A percentile compares a stretch with the other conserved stretches of the same genome.
Conservation (phyloP, 305 asterid species). For the Fraxinus albicans region DNA sequence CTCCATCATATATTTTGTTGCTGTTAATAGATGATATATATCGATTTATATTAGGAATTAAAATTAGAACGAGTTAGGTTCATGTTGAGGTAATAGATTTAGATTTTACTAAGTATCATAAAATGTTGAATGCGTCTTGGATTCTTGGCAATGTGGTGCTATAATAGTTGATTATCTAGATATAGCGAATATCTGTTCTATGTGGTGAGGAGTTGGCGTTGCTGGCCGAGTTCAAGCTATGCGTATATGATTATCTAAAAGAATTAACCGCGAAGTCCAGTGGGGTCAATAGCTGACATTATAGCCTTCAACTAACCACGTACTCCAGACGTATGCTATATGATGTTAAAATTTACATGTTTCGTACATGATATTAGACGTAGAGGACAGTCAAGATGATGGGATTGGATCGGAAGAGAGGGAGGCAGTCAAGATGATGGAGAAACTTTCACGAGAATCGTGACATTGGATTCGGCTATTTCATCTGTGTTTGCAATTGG, state of each 20-base stretch:
- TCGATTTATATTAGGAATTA: too few species aligned
- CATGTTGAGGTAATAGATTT: slow-evolving; percentile 41
- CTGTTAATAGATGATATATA: too few species aligned
- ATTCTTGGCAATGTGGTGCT: slow-evolving; percentile 46
- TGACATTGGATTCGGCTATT: slow-evolving; percentile 38
- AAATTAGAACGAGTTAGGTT: too few species aligned
- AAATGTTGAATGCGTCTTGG: neutral
- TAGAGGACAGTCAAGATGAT: slow-evolving; percentile 18
- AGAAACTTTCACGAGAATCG: slow-evolving; percentile 39
- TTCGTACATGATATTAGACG: neutral
- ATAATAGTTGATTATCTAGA: slow-evolving; percentile 47
- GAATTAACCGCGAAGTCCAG: slow-evolving; percentile 33
- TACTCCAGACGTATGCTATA: neutral
- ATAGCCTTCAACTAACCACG: slow-evolving; percentile 46
- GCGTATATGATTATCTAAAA: slow-evolving; percentile 39
- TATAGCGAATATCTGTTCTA: slow-evolving; percentile 39
- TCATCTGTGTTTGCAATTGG: slow-evolving; percentile 53
- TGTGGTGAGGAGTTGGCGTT: slow-evolving; percentile 44
- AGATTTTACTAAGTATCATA: neutral
- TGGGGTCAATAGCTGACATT: slow-evolving; percentile 49
- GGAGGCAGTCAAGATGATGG: slow-evolving; percentile 38
- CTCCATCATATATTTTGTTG: too few species aligned
- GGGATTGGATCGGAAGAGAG: slow-evolving; percentile 46
- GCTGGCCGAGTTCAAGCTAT: slow-evolving; percentile 56
- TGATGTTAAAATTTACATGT: neutral